Evolutionary conservation across 225 moss, liverwort and hornwort genomes (phyloP), one percentile per base, ranked within the genome.

Genomic region (Physcomitrium patens): DNA sequence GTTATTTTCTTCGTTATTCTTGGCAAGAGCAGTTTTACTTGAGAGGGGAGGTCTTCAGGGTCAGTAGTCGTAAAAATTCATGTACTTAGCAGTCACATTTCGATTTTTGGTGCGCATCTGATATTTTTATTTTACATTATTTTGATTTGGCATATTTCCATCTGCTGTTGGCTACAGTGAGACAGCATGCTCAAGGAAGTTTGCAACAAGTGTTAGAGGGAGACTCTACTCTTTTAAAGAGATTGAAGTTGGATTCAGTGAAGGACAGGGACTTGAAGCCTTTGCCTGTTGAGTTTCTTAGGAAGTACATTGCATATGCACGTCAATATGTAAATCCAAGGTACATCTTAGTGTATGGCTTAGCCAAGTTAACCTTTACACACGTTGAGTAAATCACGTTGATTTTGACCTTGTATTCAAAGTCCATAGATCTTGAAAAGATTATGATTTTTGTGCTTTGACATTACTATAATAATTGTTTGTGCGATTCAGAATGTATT

Each of bases 281-380:
- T 65, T 74, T 99, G 78, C 91, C 97, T 72, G 81, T 79, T 63
- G 86, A 84, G 43, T 88, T 99, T n/a, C 91, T 99, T 54, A 90
- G 95, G 41, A 95, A 91, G 77, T 99, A 95, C 64, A 89, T 99
- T 46, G 91, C 95, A 65, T 99, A 99, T 79, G 95, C 97, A 45
- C 93, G 79, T 72, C 90, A 91, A 19, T 88, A 90, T 65, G 95
- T 95, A 16, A 84, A 84, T 75, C 97, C 97, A 72, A 89, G 97
- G 97, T 97, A 82, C 7, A 55, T 8, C 54, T 55, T 19, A 17
- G 12, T 6, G n/a, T 55, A 17, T 55, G 54, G 19, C 54, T 49
- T 49, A 18, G 20, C 68, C 47, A 71, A 71, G 46, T 57, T 59
- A 37, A 77, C 19, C 58, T 76, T 41, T 56, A 19, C 43, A 65